Conservation (phyloP, 176 grass and related monocot genomes). For the Avena atlantica region DNA sequence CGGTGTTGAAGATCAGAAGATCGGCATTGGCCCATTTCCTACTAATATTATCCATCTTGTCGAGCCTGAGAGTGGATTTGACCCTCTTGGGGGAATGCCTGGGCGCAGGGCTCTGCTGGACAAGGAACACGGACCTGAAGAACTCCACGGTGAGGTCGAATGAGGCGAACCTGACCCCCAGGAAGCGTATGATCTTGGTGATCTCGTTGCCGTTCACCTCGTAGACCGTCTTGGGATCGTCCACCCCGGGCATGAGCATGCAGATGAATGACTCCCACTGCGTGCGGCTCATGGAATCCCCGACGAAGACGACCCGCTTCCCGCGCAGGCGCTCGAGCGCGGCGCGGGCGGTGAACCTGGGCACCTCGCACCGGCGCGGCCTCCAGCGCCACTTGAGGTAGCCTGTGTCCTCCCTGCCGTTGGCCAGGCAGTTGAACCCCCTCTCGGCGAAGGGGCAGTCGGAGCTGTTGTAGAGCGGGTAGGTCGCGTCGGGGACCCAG, state of each 20-base stretch:
- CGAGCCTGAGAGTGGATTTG: constrained; percentile 64
- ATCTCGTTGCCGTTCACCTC: constrained; percentile 91
- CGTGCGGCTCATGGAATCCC: constrained; percentile 98
- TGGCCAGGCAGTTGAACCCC: constrained; percentile 93
- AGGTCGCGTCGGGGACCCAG: constrained; percentile 63
- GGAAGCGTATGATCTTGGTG: constrained; percentile 72
- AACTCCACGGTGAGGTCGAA: constrained; percentile 86
- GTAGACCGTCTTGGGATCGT: constrained; percentile 69
- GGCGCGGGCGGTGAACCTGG: constrained; percentile 52
- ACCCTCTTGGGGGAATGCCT: constrained; percentile 80
- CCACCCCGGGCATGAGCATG: constrained; percentile 92
- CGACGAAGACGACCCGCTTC: constrained; percentile 89
- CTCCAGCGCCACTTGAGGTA: constrained; percentile 95
- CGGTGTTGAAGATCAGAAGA: constrained; percentile 93
- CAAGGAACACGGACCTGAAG: constrained; percentile 87
- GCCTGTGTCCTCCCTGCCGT: constrained; percentile 73
- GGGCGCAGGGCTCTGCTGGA: constrained; percentile 66
- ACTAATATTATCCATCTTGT: constrained; percentile 80
- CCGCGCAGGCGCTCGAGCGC: constrained; percentile 72
- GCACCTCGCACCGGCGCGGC: constrained; percentile 72
- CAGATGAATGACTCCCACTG: constrained; percentile 99
- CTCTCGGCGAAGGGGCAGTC: constrained; percentile 86
- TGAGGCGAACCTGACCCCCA: constrained; percentile 72
- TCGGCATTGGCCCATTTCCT: constrained; percentile 80
- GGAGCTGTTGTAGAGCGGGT: constrained; percentile 86